Conservation (phyloP, 2,329 filamentous ascomycete species). For the Ophiosphaerella korrae region DNA sequence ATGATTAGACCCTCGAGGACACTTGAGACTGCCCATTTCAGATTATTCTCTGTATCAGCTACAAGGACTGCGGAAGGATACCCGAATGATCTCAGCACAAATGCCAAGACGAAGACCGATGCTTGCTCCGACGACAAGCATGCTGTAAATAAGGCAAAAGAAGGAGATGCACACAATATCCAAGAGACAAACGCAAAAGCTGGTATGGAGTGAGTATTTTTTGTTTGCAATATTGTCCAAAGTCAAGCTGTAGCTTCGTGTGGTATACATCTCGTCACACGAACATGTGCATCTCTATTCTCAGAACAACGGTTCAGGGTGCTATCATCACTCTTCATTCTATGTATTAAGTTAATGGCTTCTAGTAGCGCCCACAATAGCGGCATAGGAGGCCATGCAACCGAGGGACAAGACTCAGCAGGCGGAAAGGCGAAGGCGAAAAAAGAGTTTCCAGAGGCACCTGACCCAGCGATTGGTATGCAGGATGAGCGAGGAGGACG, state of each 20-base stretch:
- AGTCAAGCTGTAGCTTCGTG: no score
- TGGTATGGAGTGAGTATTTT: constrained; percentile 41
- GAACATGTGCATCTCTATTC: neutral
- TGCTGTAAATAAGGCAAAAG: constrained; percentile 33
- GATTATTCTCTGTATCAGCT: constrained; percentile 24
- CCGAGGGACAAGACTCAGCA: constrained; percentile 44
- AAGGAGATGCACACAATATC: constrained; percentile 43
- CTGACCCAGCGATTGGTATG: constrained; percentile 55
- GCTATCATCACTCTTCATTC: neutral
- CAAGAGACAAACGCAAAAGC: constrained; percentile 37
- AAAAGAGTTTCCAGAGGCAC: constrained; percentile 55
- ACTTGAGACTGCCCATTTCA: constrained; percentile 4
- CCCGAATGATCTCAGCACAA: constrained; percentile 13
- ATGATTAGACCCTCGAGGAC: constrained; percentile 12
- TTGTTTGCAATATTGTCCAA: neutral
- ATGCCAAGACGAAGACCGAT: constrained; percentile 31
- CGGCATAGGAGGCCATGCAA: constrained; percentile 49
- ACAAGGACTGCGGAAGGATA: constrained; percentile 6
- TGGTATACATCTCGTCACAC: neutral
- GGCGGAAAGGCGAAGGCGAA: constrained; percentile 50
- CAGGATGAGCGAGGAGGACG: constrained; percentile 57
- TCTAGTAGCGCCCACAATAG: constrained; percentile 27
- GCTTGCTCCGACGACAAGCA: constrained; percentile 28
- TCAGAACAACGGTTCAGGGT: neutral
- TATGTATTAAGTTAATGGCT: constrained; percentile 1